Base-by-base conservation (phyloP, 2,329 filamentous ascomycete genomes). In the Lachnellula subtilissima region DNA sequence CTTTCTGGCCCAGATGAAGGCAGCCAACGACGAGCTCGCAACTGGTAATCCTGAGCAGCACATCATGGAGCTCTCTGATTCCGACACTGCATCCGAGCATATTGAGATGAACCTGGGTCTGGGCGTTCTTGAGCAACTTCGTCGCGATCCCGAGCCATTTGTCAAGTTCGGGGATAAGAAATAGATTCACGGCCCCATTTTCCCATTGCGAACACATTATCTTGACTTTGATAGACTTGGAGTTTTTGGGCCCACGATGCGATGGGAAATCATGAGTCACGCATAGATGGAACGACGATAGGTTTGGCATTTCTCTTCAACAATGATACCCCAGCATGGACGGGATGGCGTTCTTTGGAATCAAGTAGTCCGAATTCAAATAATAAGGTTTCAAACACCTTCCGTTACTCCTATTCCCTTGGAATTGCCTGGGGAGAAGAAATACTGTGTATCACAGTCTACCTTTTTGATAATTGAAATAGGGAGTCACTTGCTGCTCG, bases 101-200 rank as follows among this genome's bases (percentile, higher is more conserved):
- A 55, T 59, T 17, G 53, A 59, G 40, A 63, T 64, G 61, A 56
- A 64, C 32, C 50, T 61, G 7, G 61, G 61, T 17, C 39, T 63
- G 12, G 61, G 58, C 6, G 61, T 63, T 50, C 50, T 59, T n/a
- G 61, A 64, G 37, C 61, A 63, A 57, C 37, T 40, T 40, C 37
- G 52, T 53, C 32, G 35, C 53, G 55, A 40, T 15, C 15, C 17
- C 17, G 37, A 40, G 37, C 37, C 37, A 40, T 17, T 17, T 15
- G 5, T 40, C 2, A 40, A 40, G 14, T 40, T 40, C 8, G 28
- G 28, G 28, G 37, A 40, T 15, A 40, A 40, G 17, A 17, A 40
- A 40, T 40, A 40, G 28, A 32, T 11, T 7, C 8, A 9, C 8
- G 28, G 8, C 8, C 28, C 28, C 28, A 32, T 32, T 9, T 7